Conservation (phyloP, 768 basidiomycete species). For the Pleurotus cornucopiae region DNA sequence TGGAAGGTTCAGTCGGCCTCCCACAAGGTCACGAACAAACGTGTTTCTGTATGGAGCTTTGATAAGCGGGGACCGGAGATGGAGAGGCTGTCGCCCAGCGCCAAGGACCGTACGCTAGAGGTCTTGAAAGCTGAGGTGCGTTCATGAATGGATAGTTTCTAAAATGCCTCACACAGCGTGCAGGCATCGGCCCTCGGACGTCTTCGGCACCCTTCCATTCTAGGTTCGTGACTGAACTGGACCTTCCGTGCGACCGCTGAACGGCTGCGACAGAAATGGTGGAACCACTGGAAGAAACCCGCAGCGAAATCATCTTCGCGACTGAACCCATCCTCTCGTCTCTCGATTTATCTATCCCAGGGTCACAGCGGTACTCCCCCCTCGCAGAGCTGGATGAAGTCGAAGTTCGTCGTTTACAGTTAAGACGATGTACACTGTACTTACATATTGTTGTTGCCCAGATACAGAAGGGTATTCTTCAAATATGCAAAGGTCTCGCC, state of each 20-base stretch:
- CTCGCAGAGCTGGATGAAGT: conserved; percentile 91
- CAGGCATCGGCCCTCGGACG: conserved; percentile 82
- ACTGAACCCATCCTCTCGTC: conserved; percentile 88
- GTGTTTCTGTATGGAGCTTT: conserved; percentile 88
- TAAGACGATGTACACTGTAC: conserved; percentile 8
- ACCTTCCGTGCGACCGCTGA: neutral
- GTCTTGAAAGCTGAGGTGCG: conserved; percentile 87
- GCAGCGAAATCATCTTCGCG: conserved; percentile 86
- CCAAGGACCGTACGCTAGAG: conserved; percentile 74
- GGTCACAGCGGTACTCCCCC: conserved; percentile 48
- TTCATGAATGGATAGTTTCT: conserved; percentile 10
- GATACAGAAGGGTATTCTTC: conserved; percentile 96
- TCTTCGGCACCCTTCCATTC: conserved; percentile 88
- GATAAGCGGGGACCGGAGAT: conserved; percentile 78
- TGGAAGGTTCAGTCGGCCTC: conserved; percentile 87
- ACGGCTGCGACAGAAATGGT: conserved; percentile 73
- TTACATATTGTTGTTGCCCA: conserved; percentile 23
- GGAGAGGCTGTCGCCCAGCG: conserved; percentile 60
- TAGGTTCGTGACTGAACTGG: conserved; percentile 45
- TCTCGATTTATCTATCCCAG: conserved; percentile 71
- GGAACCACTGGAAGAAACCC: conserved; percentile 92
- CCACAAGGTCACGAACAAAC: conserved; percentile 88
- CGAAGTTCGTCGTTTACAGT: conserved; percentile 60
- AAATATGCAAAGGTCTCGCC: conserved; percentile 83
- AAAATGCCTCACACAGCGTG: neutral